Evolutionary conservation across 2,329 filamentous ascomycete species (phyloP).

Genomic region (Neophaeococcomyces mojaviensis): DNA sequence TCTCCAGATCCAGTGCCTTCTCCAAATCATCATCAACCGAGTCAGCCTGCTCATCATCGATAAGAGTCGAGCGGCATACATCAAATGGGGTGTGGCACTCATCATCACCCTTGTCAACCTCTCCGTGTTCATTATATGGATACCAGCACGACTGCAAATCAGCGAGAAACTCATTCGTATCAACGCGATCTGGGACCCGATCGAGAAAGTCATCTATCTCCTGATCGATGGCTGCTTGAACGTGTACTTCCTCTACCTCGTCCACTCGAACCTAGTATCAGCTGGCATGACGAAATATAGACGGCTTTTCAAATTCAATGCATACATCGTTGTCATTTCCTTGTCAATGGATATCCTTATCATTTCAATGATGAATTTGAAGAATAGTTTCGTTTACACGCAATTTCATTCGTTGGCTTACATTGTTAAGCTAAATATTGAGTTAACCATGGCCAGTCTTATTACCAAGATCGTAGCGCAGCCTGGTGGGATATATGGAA

Average conservation of each 20-base stretch:
- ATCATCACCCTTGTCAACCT: constrained; percentile 46
- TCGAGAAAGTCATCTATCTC: constrained; percentile 46
- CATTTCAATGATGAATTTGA: constrained; percentile 21
- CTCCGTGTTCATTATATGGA: constrained; percentile 48
- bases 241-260: constrained; percentile 43
- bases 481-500: no score
- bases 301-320: constrained; percentile 35
- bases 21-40: no score
- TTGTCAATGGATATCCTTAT: constrained; percentile 30
- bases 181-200: constrained; percentile 47
- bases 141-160: constrained; percentile 42
- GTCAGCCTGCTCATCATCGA: constrained; percentile 37
- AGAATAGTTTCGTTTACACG: constrained; percentile 6
- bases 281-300: constrained; percentile 36
- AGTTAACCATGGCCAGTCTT: constrained; percentile 38
- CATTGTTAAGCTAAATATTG: constrained; percentile 39
- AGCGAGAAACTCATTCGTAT: constrained; percentile 36
- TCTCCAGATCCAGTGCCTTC: no score
- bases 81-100: constrained; percentile 43
- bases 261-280: constrained; percentile 32
- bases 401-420: constrained; percentile 16
- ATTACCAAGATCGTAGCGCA: constrained; percentile 29
- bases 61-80: constrained; percentile 26
- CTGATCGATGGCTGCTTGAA: constrained; percentile 47
- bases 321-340: constrained; percentile 33